Percentiles rank a stretch among this genome's conserved stretches.
phyloP scores from a whole-genome alignment of 179 eudicot genomes.

The Amaranthus tricolor region DNA sequence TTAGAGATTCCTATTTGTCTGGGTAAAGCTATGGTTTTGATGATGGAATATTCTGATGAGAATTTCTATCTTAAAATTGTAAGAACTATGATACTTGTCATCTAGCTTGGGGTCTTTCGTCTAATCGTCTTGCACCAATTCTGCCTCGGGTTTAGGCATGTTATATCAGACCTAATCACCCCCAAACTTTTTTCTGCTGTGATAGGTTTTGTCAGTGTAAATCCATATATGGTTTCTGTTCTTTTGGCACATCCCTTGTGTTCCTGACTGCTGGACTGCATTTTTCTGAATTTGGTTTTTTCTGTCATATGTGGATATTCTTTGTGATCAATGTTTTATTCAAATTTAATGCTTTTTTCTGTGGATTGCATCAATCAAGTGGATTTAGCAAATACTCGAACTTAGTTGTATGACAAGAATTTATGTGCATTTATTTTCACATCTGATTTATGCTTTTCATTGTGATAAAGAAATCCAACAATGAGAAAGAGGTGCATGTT shows the following conservation, averaged over 20 bases:
- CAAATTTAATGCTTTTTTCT: background rate
- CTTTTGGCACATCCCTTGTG: background rate
- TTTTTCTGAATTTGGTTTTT: background rate
- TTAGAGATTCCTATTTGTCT: background rate
- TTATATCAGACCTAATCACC: background rate
- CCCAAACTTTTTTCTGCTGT: background rate
- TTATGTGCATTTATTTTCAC: background rate
- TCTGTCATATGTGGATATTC: background rate
- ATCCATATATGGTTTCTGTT: background rate
- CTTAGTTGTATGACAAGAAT: background rate
- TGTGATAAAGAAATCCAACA: slow-evolving; percentile 47
- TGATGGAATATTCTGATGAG: too few species aligned
- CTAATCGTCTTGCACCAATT: background rate
- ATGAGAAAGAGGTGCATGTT: slow-evolving; percentile 48
- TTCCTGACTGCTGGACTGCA: background rate
- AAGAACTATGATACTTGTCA: too few species aligned
- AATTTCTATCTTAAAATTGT: too few species aligned
- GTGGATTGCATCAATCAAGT: background rate
- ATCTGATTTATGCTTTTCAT: slow-evolving; percentile 15
- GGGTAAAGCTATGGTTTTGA: background rate
- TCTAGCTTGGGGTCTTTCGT: too few species aligned
- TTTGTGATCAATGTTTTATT: background rate
- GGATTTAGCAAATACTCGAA: background rate
- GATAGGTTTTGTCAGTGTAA: too few species aligned
- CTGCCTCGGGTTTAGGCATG: background rate